These are phyloP conservation scores for Fraxinus cuspidata DNA, from an alignment of 257 asterid genomes.

Conservation along the genomic window DNA sequence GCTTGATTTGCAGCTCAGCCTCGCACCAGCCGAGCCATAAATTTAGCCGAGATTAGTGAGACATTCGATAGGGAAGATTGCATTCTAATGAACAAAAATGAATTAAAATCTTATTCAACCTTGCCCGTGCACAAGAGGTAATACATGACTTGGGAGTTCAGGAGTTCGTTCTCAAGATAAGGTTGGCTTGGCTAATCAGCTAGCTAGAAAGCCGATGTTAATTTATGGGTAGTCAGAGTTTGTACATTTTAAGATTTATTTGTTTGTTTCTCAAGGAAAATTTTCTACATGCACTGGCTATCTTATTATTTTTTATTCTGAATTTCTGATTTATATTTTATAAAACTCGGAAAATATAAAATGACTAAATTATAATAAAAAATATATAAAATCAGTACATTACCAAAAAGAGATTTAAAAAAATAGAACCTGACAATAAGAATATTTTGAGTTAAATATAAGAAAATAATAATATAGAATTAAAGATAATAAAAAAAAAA, in stretches of 20 bases:
- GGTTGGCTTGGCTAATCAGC: slow-evolving; percentile 19
- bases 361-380: background rate
- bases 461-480: too few species aligned
- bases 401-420: background rate
- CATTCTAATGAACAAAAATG: background rate
- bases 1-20: slow-evolving; percentile 82
- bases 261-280: slow-evolving; percentile 18
- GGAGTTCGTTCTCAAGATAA: background rate
- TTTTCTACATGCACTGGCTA: slow-evolving; percentile 20
- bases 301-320: slow-evolving; percentile 5
- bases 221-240: slow-evolving; percentile 29
- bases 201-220: slow-evolving; percentile 15
- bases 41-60: background rate
- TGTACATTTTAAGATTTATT: slow-evolving; percentile 59
- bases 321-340: slow-evolving; percentile 25
- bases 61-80: background rate
- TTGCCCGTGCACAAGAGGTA: too few species aligned
- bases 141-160: background rate
- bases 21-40: slow-evolving; percentile 87
- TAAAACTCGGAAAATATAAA: background rate
- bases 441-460: too few species aligned
- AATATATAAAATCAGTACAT: background rate
- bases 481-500: too few species aligned
- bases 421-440: too few species aligned
- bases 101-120: background rate